Conservation (phyloP, 441 rosid genomes). For the Mallotus repandus region DNA sequence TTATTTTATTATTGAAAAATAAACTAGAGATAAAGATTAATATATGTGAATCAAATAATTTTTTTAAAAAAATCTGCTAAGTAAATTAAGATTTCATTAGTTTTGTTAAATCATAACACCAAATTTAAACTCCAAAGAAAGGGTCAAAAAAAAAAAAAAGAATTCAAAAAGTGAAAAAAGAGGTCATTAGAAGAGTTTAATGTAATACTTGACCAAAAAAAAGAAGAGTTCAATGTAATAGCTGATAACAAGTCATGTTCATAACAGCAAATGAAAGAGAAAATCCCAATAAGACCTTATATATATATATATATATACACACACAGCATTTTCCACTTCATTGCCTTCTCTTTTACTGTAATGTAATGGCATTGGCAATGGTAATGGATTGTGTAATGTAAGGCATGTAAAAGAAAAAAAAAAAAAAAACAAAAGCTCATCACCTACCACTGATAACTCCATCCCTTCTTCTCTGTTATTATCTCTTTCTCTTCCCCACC, state of each 20-base stretch:
- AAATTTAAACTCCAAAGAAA: too few relatives aligned
- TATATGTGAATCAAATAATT: too few relatives aligned
- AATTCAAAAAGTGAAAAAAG: too few relatives aligned
- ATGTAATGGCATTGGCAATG: constrained; percentile 15
- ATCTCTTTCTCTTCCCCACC: constrained; percentile 8
- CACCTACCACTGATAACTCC: constrained; percentile 70
- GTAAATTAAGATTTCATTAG: too few relatives aligned
- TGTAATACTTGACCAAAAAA: too few relatives aligned
- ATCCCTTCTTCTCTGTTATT: constrained; percentile 31
- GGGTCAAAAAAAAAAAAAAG: too few relatives aligned
- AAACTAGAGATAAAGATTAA: too few relatives aligned
- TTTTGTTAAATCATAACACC: too few relatives aligned
- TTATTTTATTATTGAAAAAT: too few relatives aligned
- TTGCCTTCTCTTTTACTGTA: constrained; percentile 38
- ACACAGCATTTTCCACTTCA: constrained; percentile 22
- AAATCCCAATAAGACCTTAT: constrained; percentile 21
- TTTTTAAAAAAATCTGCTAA: too few relatives aligned
- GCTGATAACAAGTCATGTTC: constrained; percentile 31
- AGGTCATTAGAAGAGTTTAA: not conserved
- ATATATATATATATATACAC: too few relatives aligned
- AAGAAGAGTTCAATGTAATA: not conserved
- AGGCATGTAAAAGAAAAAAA: constrained; percentile 20
- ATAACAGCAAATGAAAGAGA: constrained; percentile 25
- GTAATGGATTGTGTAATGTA: constrained; percentile 18
- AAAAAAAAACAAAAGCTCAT: constrained; percentile 26